Base-by-base conservation (phyloP, 2,329 filamentous ascomycete genomes). In the Neonectria magnoliae region DNA sequence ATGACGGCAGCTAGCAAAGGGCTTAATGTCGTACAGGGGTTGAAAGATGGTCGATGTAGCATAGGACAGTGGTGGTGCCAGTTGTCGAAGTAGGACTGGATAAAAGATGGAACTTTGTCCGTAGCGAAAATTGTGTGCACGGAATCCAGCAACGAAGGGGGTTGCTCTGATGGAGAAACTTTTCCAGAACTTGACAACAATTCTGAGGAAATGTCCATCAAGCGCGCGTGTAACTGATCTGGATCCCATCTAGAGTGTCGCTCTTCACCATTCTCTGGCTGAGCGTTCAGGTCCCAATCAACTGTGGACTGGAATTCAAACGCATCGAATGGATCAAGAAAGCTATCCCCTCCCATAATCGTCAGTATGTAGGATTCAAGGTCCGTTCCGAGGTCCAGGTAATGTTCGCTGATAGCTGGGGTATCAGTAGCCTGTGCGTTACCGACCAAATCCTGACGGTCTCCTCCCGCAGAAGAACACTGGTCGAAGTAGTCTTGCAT, bases 11-110 rank as follows among this genome's bases (percentile, higher is more conserved):
- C 16, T 7, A 50, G 18, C 4, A 57, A 44, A 6, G 55, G 55
- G 10, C 42, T 22, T 14, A 14, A 50, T 3, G 44, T 31, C 6
- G 11, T 14, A 5, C 31, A 16, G 11, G 31, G 29, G 5, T 57
- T 13, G 25, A 57, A 57, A 4, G 31, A 50, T 13, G 55, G 20
- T 2, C 13, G 55, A 18, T 57, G 55, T 14, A 57, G 18, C 20
- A 57, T 38, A 4, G 42, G 55, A 27, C 55, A 57, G 14, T 57
- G 29, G 6, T 5, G 55, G 16, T 57, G 55, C 55, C 55, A 57
- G 5, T 41, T 41, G 7, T 41, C 13, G 25, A 58, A 58, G 56
- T 58, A 58, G 14, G 45, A 42, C n/a, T 50, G 18, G 27, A 57
- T 22, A 20, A 57, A 57, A 11, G 42, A 33, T 11, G 14, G 13